Conservation (phyloP, 2,329 filamentous ascomycete species). For the Neonectria punicea region DNA sequence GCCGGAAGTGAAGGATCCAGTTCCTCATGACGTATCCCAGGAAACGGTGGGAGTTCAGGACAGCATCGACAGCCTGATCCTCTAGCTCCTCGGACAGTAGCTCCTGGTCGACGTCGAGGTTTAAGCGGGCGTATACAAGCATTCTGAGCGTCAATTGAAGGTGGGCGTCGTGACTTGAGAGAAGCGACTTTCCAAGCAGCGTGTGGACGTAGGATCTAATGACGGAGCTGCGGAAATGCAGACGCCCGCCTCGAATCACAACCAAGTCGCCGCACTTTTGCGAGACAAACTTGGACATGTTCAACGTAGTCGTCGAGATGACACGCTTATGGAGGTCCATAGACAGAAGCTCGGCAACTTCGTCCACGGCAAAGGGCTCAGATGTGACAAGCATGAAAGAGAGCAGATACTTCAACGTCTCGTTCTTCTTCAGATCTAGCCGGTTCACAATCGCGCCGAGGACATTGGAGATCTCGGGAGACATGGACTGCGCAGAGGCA, state of each 20-base stretch:
- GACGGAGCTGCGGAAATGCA: constrained; percentile 52
- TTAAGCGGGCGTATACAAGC: constrained; percentile 49
- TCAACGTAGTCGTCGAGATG: constrained; percentile 14
- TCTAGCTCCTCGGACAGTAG: constrained; percentile 29
- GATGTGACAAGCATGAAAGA: constrained; percentile 49
- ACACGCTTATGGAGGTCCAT: constrained; percentile 34
- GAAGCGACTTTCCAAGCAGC: constrained; percentile 49
- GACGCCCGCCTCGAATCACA: constrained; percentile 46
- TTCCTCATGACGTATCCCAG: constrained; percentile 49
- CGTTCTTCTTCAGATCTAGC: constrained; percentile 30
- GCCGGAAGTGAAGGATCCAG: constrained; percentile 51
- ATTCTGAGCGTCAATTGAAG: constrained; percentile 47
- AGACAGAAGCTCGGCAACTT: constrained; percentile 49
- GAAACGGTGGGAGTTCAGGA: constrained; percentile 44
- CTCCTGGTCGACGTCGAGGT: constrained; percentile 42
- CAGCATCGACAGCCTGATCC: constrained; percentile 37
- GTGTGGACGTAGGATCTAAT: constrained; percentile 46
- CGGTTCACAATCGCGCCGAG: constrained; percentile 24
- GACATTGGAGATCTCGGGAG: constrained; percentile 23
- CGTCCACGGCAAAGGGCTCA: constrained; percentile 46
- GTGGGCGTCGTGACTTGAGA: constrained; percentile 48
- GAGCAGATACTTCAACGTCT: constrained; percentile 40
- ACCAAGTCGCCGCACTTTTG: constrained; percentile 42
- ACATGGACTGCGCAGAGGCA: constrained; percentile 18
- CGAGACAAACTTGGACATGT: constrained; percentile 31